Evolutionary conservation across 371 early-diverging fungal species (phyloP), one percentile per base, ranked within the genome.

Genomic region (Lichtheimia corymbifera): DNA sequence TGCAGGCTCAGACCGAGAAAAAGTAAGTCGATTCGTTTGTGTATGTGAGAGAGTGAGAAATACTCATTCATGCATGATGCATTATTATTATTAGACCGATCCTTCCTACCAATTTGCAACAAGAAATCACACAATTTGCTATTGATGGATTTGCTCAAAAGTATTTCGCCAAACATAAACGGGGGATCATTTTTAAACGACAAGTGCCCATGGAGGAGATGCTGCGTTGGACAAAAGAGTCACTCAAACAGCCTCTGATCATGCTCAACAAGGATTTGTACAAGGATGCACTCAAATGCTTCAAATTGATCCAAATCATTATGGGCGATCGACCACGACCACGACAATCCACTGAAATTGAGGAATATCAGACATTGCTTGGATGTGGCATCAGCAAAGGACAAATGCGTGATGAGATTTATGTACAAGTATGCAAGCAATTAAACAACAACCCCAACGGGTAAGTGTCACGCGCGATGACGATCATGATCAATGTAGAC

Each of bases 401-500:
- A 22, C 88, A 85, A 45, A 77, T 98, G 67, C 83, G 96, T 20
- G 96, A 97, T 67, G 98, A 97, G 73, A 92, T 96, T 50, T 95
- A 92, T 68, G 95, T 94, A 11, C 97, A 97, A 79, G 67, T 95
- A 22, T 93, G 93, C 76, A 96, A 95, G 74, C 96, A 96, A 65
- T 66, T 95, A 53, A 87, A 89, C 5, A 77, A 88, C 44, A 96
- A 97, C 64, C 94, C 94, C 1, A 86, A 79, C 62, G 72, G 71
- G 90, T 89, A 77, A 55, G 18, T 47, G 47, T 5, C 7, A 17
- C 1, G 5, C 35, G n/a, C n/a, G n/a, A n/a, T n/a, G n/a, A n/a
- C n/a, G 9, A 73, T 62, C 2, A 14, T 2, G 13, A 15, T 4
- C 15, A 2, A 4, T 60, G 13, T 25, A n/a, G 24, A 18, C 28